These are phyloP conservation scores for Clohesyomyces aquaticus DNA, from an alignment of 495 filamentous ascomycete species.

Conservation along the genomic window DNA sequence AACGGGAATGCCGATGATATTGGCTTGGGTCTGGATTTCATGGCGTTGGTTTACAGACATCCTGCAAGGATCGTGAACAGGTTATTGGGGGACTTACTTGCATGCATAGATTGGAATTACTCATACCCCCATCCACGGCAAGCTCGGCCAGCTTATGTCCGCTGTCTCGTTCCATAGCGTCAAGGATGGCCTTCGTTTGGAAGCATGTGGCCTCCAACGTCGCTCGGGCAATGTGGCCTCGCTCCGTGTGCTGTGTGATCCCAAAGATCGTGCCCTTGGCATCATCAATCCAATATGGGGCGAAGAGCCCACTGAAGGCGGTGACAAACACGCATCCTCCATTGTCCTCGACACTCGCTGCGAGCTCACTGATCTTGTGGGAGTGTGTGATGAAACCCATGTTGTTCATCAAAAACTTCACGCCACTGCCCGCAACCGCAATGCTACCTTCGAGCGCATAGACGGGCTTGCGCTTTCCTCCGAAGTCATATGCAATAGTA, in stretches of 20 bases:
- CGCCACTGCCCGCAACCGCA: slow-evolving; percentile 85
- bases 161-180: slow-evolving; percentile 93
- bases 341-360: slow-evolving; percentile 80
- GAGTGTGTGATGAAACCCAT: slow-evolving; percentile 80
- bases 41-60: slow-evolving; percentile 24
- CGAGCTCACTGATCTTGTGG: slow-evolving; percentile 79
- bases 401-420: slow-evolving; percentile 91
- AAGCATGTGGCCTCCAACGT: slow-evolving; percentile 95
- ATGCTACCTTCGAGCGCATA: slow-evolving; percentile 94
- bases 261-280: slow-evolving; percentile 91
- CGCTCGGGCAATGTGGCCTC: slow-evolving; percentile 89
- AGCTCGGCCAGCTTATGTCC: slow-evolving; percentile 74
- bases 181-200: slow-evolving; percentile 92
- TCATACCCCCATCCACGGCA: slow-evolving; percentile 93
- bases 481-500: slow-evolving; percentile 88
- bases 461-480: slow-evolving; percentile 69
- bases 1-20: slow-evolving; percentile 85
- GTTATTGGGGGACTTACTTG: slow-evolving; percentile 58
- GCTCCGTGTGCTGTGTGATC: slow-evolving; percentile 87
- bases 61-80: slow-evolving; percentile 13
- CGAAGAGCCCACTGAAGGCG: slow-evolving; percentile 93
- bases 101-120: slow-evolving; percentile 92
- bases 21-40: slow-evolving; percentile 73
- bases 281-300: slow-evolving; percentile 98
- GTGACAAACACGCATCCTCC: slow-evolving; percentile 95